Evolutionary conservation across 768 basidiomycete genomes (phyloP).

Genomic region (Austroboletus eburneus): DNA sequence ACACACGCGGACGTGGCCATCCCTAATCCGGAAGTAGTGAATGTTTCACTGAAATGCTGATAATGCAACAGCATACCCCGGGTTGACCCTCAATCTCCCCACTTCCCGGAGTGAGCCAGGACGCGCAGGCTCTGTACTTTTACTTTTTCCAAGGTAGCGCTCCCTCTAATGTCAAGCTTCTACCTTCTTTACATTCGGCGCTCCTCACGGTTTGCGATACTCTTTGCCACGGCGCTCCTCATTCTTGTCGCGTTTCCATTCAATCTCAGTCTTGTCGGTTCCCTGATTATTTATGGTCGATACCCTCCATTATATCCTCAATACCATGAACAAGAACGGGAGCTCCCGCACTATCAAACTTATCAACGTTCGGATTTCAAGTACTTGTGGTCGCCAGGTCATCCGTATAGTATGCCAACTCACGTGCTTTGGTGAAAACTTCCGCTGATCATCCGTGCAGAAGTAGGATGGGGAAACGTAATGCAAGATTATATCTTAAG

Average conservation of each 20-base stretch:
- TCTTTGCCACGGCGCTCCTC: slow-evolving; percentile 5
- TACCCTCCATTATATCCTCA: slow-evolving; percentile 40
- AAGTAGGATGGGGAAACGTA: slow-evolving; percentile 35
- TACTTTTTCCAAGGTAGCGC: too few species aligned
- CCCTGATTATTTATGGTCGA: slow-evolving; percentile 12
- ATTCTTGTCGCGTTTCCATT: slow-evolving; percentile 19
- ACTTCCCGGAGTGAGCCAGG: too few species aligned
- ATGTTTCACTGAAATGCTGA: too few species aligned
- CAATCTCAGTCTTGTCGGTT: slow-evolving; percentile 18
- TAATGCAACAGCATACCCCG: too few species aligned
- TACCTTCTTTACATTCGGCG: slow-evolving; percentile 1
- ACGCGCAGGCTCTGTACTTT: too few species aligned
- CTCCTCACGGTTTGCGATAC: slow-evolving; percentile 3
- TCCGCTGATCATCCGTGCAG: slow-evolving; percentile 15
- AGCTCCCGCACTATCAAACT: slow-evolving; percentile 37
- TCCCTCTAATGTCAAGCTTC: slow-evolving; percentile 3
- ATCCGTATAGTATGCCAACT: slow-evolving; percentile 24
- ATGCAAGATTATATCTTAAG: slow-evolving; percentile 37
- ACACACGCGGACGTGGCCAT: too few species aligned
- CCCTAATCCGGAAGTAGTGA: too few species aligned
- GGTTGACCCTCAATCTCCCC: too few species aligned
- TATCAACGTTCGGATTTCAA: slow-evolving; percentile 33
- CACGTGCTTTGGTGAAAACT: not conserved
- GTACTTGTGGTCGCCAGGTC: slow-evolving; percentile 46
- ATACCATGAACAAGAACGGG: slow-evolving; percentile 34